Percentiles rank a stretch among this genome's conserved stretches.
Evolutionary conservation across 2,329 filamentous ascomycete genomes (phyloP).

Genomic region (Trichoderma harzianum): DNA sequence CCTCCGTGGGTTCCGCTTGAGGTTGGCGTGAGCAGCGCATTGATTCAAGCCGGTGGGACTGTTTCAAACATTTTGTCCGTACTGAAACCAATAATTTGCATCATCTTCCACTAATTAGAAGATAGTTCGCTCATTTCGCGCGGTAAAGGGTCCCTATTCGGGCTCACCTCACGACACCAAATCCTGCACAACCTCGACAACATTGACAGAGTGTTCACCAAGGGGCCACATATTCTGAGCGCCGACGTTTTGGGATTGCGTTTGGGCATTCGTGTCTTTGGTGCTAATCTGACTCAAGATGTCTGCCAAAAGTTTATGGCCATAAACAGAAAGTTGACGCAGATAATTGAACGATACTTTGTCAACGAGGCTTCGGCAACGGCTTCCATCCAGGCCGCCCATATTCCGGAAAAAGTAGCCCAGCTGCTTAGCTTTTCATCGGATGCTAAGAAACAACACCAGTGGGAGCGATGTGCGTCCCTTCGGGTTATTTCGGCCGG

Average conservation of each 20-base stretch:
- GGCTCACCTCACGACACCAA: constrained; percentile 22
- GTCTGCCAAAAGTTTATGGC: neutral
- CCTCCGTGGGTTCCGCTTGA: constrained; percentile 3
- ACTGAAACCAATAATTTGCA: neutral
- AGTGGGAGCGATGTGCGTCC: constrained; percentile 23
- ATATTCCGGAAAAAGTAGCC: constrained; percentile 18
- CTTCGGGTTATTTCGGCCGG: neutral
- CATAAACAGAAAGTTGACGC: constrained; percentile 15
- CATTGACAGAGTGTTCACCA: constrained; percentile 21
- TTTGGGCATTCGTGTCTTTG: constrained; percentile 22
- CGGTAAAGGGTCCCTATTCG: constrained; percentile 20
- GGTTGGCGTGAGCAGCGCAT: neutral
- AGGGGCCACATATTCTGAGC: constrained; percentile 19
- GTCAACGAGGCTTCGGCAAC: constrained; percentile 24
- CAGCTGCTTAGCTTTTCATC: constrained; percentile 22
- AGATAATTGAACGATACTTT: constrained; percentile 22
- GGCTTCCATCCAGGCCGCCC: constrained; percentile 20
- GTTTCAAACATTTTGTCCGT: constrained; percentile 1
- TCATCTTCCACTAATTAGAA: neutral
- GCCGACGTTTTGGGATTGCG: constrained; percentile 18
- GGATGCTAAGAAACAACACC: constrained; percentile 8
- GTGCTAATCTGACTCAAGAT: constrained; percentile 4
- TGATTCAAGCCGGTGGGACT: neutral
- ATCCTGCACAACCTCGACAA: constrained; percentile 21
- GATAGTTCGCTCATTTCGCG: neutral